Percentiles rank a stretch among this genome's conserved stretches.
These are phyloP conservation scores for Arctium lappa DNA, from an alignment of 129 eudicot genomes.

Conservation along the genomic window DNA sequence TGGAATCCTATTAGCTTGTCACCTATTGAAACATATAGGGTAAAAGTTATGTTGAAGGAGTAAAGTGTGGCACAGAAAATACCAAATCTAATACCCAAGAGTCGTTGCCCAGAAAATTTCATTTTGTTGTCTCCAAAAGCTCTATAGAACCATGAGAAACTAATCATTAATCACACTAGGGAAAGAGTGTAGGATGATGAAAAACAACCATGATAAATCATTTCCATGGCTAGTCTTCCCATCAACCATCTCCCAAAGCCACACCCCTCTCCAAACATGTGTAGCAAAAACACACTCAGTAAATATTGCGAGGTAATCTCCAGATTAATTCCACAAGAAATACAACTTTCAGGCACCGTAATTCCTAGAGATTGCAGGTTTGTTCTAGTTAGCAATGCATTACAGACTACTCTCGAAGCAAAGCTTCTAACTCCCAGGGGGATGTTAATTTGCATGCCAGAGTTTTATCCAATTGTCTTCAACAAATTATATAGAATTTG, in stretches of 20 bases:
- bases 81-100: not conserved
- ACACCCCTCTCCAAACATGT: not conserved
- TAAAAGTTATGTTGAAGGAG: not conserved
- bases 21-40: no score
- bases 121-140: not conserved
- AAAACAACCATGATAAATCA: no score
- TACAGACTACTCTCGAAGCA: not conserved
- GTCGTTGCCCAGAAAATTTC: not conserved
- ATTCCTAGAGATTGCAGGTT: not conserved
- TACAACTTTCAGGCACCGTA: not conserved
- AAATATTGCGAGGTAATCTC: not conserved
- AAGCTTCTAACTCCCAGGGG: not conserved
- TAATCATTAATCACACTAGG: no score
- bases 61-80: not conserved
- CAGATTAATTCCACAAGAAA: not conserved
- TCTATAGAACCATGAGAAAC: not conserved
- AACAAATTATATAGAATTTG: not conserved
- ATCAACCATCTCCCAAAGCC: not conserved
- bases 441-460: not conserved
- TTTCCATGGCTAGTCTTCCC: no score
- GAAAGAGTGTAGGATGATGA: no score
- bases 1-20: no score
- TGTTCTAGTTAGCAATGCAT: not conserved
- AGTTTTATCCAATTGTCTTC: not conserved
- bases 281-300: not conserved